These are phyloP conservation scores for Neckera pumila DNA, from an alignment of 225 moss, liverwort and hornwort species.

Conservation along the genomic window DNA sequence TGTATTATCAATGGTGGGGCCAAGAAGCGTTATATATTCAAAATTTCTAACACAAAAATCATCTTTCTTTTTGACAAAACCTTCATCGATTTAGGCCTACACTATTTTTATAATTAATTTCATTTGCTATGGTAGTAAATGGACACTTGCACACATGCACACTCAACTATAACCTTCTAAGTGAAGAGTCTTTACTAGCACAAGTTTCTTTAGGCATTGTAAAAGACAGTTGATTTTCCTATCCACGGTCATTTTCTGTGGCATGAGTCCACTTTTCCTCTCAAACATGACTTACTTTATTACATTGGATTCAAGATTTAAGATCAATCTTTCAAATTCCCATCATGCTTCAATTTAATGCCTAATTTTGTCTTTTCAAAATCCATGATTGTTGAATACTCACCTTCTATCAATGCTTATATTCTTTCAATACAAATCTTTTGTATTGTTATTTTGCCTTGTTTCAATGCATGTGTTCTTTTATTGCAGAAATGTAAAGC, in stretches of 20 bases:
- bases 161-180: too few relatives aligned
- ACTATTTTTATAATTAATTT: neutral
- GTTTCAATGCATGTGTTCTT: neutral
- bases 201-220: neutral
- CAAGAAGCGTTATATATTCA: neutral
- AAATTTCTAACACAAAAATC: neutral
- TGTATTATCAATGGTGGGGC: neutral
- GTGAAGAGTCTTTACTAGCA: neutral
- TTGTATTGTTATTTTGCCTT: neutral
- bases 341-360: neutral
- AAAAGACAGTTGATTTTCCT: neutral
- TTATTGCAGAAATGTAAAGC: neutral
- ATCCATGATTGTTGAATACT: neutral
- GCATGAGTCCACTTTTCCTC: neutral
- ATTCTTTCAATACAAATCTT: neutral
- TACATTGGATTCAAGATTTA: neutral
- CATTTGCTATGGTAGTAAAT: too few relatives aligned
- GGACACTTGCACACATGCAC: too few relatives aligned
- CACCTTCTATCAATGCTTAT: neutral
- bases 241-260: fast-evolving
- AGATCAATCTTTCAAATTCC: neutral
- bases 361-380: neutral
- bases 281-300: neutral
- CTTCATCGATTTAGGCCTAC: fast-evolving
- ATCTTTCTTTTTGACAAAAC: neutral